Evolutionary conservation across 2,329 filamentous ascomycete species (phyloP).

Genomic region (Blumeria graminis): DNA sequence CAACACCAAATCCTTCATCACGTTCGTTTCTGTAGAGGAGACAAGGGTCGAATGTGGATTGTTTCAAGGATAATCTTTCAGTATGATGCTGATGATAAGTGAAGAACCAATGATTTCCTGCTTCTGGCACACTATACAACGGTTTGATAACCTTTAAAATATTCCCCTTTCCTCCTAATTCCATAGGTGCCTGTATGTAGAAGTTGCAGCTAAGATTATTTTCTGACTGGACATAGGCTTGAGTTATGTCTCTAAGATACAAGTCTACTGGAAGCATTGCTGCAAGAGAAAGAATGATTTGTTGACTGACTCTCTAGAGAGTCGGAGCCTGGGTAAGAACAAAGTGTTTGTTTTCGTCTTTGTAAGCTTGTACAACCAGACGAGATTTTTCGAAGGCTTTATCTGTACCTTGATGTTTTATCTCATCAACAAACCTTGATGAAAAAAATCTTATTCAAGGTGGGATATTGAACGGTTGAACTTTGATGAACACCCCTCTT

Average conservation of each 20-base stretch:
- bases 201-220: background rate
- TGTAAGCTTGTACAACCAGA: too few relatives aligned
- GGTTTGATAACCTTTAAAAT: background rate
- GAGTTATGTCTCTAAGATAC: background rate
- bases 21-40: background rate
- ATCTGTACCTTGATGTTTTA: too few relatives aligned
- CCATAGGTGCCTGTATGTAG: background rate
- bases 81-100: background rate
- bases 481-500: too few relatives aligned
- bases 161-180: background rate
- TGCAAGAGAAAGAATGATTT: background rate
- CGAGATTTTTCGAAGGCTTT: too few relatives aligned
- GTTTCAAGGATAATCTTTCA: background rate
- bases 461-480: too few relatives aligned
- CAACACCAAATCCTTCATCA: background rate
- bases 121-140: background rate
- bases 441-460: too few relatives aligned
- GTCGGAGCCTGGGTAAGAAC: background rate
- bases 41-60: background rate
- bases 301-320: background rate
- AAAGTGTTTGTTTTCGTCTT: background rate
- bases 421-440: too few relatives aligned
- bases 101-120: background rate
- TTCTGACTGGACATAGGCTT: background rate
- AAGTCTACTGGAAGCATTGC: background rate